Base-by-base conservation (phyloP, 768 basidiomycete species). In the Rhizopogon sp. region DNA sequence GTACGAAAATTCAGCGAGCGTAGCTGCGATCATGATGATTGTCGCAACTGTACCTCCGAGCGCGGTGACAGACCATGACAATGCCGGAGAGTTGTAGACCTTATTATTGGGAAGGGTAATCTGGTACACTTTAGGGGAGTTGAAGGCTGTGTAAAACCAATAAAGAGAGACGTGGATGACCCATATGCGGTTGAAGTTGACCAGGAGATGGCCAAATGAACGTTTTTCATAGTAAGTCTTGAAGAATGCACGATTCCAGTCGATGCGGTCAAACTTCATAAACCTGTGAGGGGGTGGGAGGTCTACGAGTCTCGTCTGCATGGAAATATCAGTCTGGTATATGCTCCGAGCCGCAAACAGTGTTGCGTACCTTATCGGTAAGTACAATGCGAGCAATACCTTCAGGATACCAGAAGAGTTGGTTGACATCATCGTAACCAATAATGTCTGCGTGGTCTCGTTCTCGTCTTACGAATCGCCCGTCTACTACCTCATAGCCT, bases 141-240 rank as follows among this genome's bases (percentile, higher is more conserved):
- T 98, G 77, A 80, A 97, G 39, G 96, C 79, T 17, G 95, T 98
- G 76, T 97, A 98, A 74, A 87, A 98, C 82, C 88, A 98, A 78
- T 88, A 98, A 67, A 98, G 72, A 33, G 95, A 83, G 56, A 99
- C 77, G 74, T 98, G 97, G 59, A 96, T 88, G 71, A 98, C 93
- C 95, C 97, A 99, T 62, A 99, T 92, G 45, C 96, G 91, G 76
- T 98, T 98, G 78, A 99, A 99, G 79, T 99, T 98, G 81, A 99
- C 95, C 56, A 98, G 81, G 1, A 98, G 80, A 70, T 99, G 97
- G 40, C 93, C 90, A 70, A 96, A 93, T 0, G 95, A 95, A 31
- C 97, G 93, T 66, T 94, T 93, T 72, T 99, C 97, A 60, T 88
- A 93, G 72, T 98, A 99, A 0, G 96, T 98, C 77, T 99, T 98